Base-by-base conservation (phyloP, 768 basidiomycete species). In the Porphyrellus cyaneotinctus region DNA sequence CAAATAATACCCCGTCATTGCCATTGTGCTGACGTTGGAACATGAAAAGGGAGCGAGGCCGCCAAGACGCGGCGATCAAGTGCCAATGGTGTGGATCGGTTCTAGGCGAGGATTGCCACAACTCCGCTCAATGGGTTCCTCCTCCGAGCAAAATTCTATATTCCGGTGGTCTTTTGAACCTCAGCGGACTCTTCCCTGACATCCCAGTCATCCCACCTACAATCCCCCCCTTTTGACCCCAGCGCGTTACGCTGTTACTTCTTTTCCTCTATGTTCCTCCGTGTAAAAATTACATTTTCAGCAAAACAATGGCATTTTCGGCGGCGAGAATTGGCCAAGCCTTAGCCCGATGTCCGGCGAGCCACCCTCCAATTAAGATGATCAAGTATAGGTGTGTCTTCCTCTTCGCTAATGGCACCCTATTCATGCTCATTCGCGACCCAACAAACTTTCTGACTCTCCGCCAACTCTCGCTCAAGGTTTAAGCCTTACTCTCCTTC, bases 111-210 rank as follows among this genome's bases (percentile, higher is more conserved):
- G 26, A 28, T 12, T 11, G 33, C 13, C 23, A 30, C 61, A 61
- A 62, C 60, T 62, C 60, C 57, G 61, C 60, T 61, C 51, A 35
- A 28, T 15, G 53, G 15, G 32, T 41, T n/a, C 24, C 28, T 44
- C 51, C 51, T 39, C 50, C 46, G 45, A 52, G 47, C 31, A 52
- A 49, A 52, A 47, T 39, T 43, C 47, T 43, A 44, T 52, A 42
- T 56, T 54, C 49, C 62, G 2, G 31, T 28, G 1, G 26, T 39
- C 28, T 35, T 56, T 58, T 48, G 24, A 47, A 50, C 38, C 47
- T 35, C 43, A 50, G 46, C 44, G 50, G 13, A 28, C 26, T 4
- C 26, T 28, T 28, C 26, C 26, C 26, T 28, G 26, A 28, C 26
- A 28, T 28, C 26, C 26, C 26, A 4, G 26, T 9, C 26, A 9